A percentile compares a stretch with the other conserved stretches of the same genome.
Conservation (phyloP, 768 basidiomycete genomes). For the Ramaria rubella region DNA sequence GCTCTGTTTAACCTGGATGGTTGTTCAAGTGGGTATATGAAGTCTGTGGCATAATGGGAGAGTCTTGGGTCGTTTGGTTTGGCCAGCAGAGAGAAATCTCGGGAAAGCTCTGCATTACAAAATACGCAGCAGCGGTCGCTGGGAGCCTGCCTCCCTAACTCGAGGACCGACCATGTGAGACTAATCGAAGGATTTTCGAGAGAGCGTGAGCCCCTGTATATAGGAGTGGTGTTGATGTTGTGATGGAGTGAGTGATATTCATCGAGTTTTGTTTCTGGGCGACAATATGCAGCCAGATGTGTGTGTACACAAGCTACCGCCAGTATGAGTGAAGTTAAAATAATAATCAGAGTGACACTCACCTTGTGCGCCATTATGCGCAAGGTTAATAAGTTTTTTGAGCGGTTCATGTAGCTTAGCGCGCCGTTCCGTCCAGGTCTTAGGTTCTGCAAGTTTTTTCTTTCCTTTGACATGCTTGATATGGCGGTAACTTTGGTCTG, state of each 20-base stretch:
- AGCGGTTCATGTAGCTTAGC: conserved; percentile 5
- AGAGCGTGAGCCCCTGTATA: conserved; percentile 4
- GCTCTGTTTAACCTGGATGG: too few relatives aligned
- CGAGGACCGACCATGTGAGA: conserved; percentile 8
- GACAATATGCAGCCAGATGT: conserved; percentile 7
- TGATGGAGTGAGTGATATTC: conserved; percentile 1
- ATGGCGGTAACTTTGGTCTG: not conserved
- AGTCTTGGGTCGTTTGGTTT: conserved; percentile 9
- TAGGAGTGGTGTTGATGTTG: not conserved
- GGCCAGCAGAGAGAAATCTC: not conserved
- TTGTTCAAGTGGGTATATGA: conserved; percentile 10
- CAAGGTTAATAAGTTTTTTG: conserved; percentile 14
- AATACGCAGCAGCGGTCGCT: conserved; percentile 9
- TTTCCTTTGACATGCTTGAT: too few relatives aligned
- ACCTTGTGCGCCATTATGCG: not conserved
- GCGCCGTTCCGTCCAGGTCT: conserved; percentile 5
- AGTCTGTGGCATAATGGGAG: conserved; percentile 5
- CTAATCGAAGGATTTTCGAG: not conserved
- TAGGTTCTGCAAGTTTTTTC: conserved; percentile 3
- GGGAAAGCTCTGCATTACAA: conserved; percentile 6
- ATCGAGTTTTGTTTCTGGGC: conserved; percentile 11
- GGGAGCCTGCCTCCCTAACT: not conserved
- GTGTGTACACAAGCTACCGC: conserved; percentile 12
- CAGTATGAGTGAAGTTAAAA: not conserved
- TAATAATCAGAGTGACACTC: not conserved